phyloP scores from a whole-genome alignment of 148 eudicot genomes.

The Rhododendron ferrugineum region DNA sequence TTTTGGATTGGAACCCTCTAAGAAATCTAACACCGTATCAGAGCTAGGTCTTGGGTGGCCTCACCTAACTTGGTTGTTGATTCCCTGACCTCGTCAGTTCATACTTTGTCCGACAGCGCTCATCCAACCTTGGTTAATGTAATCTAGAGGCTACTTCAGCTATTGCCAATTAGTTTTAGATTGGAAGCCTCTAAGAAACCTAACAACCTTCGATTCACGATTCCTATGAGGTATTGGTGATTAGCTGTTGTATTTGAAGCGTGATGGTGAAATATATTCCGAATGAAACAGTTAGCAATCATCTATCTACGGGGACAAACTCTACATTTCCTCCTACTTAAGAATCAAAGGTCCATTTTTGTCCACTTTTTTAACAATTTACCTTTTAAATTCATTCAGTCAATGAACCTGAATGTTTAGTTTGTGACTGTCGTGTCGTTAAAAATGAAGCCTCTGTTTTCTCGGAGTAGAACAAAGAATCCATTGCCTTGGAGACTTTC shows the following conservation, averaged over 20 bases:
- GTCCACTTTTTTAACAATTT: no score
- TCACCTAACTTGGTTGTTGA: neutral
- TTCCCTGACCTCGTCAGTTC: neutral
- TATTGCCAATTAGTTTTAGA: neutral
- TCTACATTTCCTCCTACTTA: neutral
- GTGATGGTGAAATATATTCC: neutral
- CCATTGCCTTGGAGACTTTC: neutral
- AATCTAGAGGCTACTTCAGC: no score
- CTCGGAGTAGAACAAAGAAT: neutral
- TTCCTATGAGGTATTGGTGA: neutral
- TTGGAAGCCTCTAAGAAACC: neutral
- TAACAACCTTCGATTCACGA: neutral
- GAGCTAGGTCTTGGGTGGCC: no score
- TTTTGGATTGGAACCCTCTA: neutral
- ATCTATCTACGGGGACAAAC: neutral
- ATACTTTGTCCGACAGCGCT: neutral
- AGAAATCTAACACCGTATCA: neutral
- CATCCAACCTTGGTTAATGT: neutral
- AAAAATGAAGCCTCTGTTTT: neutral
- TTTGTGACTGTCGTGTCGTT: neutral
- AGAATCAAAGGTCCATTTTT: neutral
- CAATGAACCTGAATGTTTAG: neutral
- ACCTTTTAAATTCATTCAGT: neutral
- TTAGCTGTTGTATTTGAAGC: neutral
- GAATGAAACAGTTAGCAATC: neutral